Evolutionary conservation across 2,329 filamentous ascomycete genomes (phyloP).

Genomic region (Sordariomycetes sp.): DNA sequence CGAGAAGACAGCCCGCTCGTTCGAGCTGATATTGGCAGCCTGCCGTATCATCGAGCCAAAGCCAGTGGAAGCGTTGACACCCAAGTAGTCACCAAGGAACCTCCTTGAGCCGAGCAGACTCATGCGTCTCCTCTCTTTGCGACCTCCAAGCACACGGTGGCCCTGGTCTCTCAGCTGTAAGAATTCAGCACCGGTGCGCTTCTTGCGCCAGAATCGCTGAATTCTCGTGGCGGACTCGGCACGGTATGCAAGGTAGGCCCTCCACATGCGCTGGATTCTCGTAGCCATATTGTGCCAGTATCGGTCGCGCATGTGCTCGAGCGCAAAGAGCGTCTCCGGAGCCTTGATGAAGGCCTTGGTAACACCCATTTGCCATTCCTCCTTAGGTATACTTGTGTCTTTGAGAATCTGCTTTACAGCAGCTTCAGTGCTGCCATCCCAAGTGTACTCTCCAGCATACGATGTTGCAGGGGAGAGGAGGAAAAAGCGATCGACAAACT

Average conservation of each 20-base stretch:
- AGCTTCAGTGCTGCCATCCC: conserved; percentile 79
- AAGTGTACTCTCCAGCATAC: conserved; percentile 95
- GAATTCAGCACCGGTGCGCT: conserved; percentile 82
- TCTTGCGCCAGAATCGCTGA: conserved; percentile 91
- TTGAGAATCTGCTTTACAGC: conserved; percentile 90
- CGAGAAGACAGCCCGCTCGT: conserved; percentile 77
- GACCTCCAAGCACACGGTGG: conserved; percentile 68
- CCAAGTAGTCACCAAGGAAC: conserved; percentile 92
- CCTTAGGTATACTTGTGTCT: conserved; percentile 88
- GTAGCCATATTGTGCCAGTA: conserved; percentile 99
- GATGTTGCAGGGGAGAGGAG: conserved; percentile 88
- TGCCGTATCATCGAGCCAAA: conserved; percentile 74
- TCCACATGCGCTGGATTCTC: conserved; percentile 93
- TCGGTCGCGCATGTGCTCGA: conserved; percentile 94
- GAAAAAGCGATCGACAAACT: conserved; percentile 97
- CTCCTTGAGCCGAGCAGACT: conserved; percentile 85
- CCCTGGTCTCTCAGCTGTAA: conserved; percentile 82
- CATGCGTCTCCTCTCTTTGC: conserved; percentile 86
- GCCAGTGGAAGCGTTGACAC: conserved; percentile 70
- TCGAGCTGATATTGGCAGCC: conserved; percentile 59
- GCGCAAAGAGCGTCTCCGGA: conserved; percentile 88
- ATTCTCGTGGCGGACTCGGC: conserved; percentile 89
- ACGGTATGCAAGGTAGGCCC: conserved; percentile 88
- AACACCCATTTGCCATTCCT: conserved; percentile 95
- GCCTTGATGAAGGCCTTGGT: conserved; percentile 98